Evolutionary conservation across 495 filamentous ascomycete species (phyloP).

Genomic region (Penicillium ochrochloron): DNA sequence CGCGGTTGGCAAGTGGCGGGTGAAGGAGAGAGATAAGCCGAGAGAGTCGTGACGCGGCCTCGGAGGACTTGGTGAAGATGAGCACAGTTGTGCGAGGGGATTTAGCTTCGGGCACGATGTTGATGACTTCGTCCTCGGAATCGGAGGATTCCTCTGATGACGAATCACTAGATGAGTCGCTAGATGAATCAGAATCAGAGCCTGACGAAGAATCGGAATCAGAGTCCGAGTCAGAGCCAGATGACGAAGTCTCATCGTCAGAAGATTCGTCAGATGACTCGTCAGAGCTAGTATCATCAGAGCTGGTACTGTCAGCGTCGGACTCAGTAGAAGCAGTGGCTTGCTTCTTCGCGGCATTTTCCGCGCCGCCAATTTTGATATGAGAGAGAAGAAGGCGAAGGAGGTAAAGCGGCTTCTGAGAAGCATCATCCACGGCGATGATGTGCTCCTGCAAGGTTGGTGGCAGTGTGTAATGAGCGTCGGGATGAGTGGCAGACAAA

Average conservation of each 20-base stretch:
- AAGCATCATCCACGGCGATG: conserved; percentile 72
- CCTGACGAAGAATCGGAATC: conserved; percentile 31
- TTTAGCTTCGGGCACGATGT: conserved; percentile 7
- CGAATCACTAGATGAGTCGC: conserved; percentile 31
- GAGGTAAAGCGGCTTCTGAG: conserved; percentile 85
- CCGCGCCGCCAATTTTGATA: conserved; percentile 35
- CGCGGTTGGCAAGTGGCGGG: conserved; percentile 57
- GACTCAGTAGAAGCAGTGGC: conserved; percentile 26
- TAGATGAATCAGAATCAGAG: conserved; percentile 25
- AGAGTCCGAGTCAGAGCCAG: conserved; percentile 33
- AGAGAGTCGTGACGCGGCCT: conserved; percentile 77
- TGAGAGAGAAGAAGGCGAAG: conserved; percentile 46
- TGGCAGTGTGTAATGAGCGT: conserved; percentile 64
- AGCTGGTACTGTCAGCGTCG: conserved; percentile 36
- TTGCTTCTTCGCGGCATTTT: not conserved
- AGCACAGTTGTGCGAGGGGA: conserved; percentile 53
- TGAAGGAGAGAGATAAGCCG: conserved; percentile 73
- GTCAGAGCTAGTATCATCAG: conserved; percentile 36
- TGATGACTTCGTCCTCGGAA: conserved; percentile 16
- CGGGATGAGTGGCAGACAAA: conserved; percentile 28
- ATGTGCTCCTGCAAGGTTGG: conserved; percentile 70
- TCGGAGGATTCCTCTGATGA: conserved; percentile 33
- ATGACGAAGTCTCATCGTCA: conserved; percentile 35
- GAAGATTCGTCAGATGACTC: conserved; percentile 35
- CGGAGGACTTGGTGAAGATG: conserved; percentile 88